Evolutionary conservation across 345 rosid species (phyloP), one percentile per base, ranked within the genome.

Genomic region (Populus pruinosa): DNA sequence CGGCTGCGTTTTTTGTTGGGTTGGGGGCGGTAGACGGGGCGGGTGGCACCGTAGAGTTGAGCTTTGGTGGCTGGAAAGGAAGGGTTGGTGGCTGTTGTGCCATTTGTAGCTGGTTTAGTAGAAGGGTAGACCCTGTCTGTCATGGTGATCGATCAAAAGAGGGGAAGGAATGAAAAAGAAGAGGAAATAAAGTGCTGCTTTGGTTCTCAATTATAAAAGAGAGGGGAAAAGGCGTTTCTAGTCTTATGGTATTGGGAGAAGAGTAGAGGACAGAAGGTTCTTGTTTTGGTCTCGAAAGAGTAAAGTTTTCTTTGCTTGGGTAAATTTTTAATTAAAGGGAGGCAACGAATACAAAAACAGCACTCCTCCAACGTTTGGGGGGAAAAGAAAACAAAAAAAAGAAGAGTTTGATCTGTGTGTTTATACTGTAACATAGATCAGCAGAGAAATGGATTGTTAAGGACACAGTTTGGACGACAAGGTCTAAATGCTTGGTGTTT

Each of bases 21-120:
- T 33, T 86, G 87, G 4, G 96, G 98, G 20, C 94, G 94, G 85
- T 94, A 94, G 70, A 90, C 84, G 0, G 97, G 92, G 31, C 94
- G 94, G 67, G 76, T 80, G 43, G 95, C 90, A 31, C 89, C 91
- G 77, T 91, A 89, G 67, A 86, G 89, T 47, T 92, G 98, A 39
- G 91, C 79, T 83, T 94, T 94, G 27, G 86, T 85, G 66, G 91
- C 87, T 0, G 97, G 93, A 7, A 91, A 91, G 18, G 91, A 55
- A 12, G 87, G 89, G 53, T 83, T 90, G 11, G 83, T 23, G 8
- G 73, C 63, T 73, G 82, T 18, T 71, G 70, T 31, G 74, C 86
- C 85, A 76, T 78, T 77, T 64, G 79, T n/a, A 68, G 90, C 62
- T 44, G 88, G 90, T 70, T 87, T 93, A 8, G 90, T 76, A 5